Evolutionary conservation across 768 basidiomycete genomes (phyloP).

Genomic region (Kondoa malvinella): DNA sequence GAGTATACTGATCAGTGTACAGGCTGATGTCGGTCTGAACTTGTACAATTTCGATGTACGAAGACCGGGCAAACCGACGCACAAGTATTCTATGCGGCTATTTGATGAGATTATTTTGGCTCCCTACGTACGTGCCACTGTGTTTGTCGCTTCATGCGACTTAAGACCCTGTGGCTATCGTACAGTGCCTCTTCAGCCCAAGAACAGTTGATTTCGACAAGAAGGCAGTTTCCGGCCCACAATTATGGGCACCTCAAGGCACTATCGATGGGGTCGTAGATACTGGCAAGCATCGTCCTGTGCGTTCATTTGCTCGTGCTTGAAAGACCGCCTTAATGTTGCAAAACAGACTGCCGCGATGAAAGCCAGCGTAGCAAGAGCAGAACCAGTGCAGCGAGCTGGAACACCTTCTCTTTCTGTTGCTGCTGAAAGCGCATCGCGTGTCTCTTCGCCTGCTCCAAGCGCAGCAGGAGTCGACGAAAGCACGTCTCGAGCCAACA

Average conservation of each 20-base stretch:
- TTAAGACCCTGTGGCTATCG: neutral
- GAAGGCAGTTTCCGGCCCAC: constrained; percentile 40
- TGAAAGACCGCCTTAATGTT: neutral
- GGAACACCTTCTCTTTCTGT: constrained; percentile 6
- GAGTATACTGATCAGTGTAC: neutral
- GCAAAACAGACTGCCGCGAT: neutral
- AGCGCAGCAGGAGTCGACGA: neutral
- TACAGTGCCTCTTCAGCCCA: constrained; percentile 78
- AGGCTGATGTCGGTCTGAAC: constrained; percentile 81
- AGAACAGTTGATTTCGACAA: constrained; percentile 75
- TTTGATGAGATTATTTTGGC: constrained; percentile 93
- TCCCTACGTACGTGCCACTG: constrained; percentile 52
- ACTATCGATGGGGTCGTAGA: constrained; percentile 54
- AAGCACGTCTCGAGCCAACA: neutral
- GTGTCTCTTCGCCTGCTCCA: neutral
- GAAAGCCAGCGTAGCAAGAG: neutral
- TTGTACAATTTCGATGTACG: constrained; percentile 79
- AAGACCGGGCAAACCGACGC: constrained; percentile 51
- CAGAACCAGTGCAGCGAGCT: neutral
- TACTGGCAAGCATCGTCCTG: constrained; percentile 36
- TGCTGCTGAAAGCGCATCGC: neutral
- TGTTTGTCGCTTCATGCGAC: neutral
- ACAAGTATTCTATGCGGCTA: constrained; percentile 74
- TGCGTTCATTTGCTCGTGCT: constrained; percentile 27
- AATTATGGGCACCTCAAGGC: constrained; percentile 39